phyloP scores from a whole-genome alignment of 768 basidiomycete genomes.

The Infundibulicybe gibba region DNA sequence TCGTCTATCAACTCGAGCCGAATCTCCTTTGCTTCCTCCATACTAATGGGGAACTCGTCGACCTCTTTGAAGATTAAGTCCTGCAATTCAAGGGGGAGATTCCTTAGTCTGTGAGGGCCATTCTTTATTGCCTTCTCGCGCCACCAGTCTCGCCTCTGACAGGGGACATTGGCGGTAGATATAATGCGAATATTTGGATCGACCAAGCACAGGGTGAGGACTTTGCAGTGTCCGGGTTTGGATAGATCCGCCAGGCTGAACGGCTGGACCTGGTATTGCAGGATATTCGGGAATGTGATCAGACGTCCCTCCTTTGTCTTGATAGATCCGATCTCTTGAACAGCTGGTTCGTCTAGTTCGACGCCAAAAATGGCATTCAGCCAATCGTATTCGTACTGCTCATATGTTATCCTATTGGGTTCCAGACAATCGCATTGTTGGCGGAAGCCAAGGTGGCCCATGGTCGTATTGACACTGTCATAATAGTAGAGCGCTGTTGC shows the following conservation, averaged over 20 bases:
- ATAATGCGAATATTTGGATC: constrained; percentile 11
- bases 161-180: constrained; percentile 9
- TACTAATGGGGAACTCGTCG: not conserved
- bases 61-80: not conserved
- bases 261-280: constrained; percentile 9
- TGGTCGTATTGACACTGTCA: constrained; percentile 22
- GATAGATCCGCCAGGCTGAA: constrained; percentile 9
- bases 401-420: constrained; percentile 5
- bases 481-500: constrained; percentile 16
- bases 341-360: not conserved
- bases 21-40: not conserved
- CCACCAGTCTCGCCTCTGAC: constrained; percentile 9
- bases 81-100: not conserved
- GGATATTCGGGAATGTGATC: constrained; percentile 11
- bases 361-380: constrained; percentile 8
- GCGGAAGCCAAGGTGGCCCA: constrained; percentile 22
- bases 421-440: constrained; percentile 1
- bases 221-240: constrained; percentile 10
- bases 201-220: constrained; percentile 14
- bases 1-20: not conserved
- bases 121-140: not conserved
- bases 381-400: constrained; percentile 12
- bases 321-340: constrained; percentile 8
- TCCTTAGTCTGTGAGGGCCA: not conserved
- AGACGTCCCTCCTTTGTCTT: constrained; percentile 11